Evolutionary conservation across 495 filamentous ascomycete genomes (phyloP).

Genomic region (Lasiosphaeris hirsuta): DNA sequence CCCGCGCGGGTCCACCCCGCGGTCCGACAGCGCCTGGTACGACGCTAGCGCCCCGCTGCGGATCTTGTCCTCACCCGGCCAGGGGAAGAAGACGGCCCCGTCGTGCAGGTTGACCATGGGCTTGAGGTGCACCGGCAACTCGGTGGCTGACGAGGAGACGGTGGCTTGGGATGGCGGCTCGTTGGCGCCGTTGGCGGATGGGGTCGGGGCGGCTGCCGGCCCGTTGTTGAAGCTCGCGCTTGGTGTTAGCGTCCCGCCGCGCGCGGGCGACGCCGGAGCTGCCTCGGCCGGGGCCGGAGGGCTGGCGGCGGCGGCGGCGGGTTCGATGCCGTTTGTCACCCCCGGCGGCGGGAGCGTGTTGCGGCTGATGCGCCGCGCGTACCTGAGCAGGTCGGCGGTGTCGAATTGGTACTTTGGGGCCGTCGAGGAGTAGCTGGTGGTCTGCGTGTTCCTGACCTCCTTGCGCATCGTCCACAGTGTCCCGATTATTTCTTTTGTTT

Average conservation of each 20-base stretch:
- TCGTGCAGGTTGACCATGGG: conserved; percentile 51
- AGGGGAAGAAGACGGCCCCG: conserved; percentile 57
- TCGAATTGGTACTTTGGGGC: conserved; percentile 46
- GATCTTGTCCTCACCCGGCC: conserved; percentile 64
- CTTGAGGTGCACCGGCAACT: conserved; percentile 38
- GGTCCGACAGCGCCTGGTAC: conserved; percentile 54
- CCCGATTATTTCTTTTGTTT: conserved; percentile 58
- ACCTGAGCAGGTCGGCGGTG: conserved; percentile 64
- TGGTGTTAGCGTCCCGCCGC: conserved; percentile 15
- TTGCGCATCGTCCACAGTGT: conserved; percentile 63
- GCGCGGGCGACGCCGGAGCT: conserved; percentile 1
- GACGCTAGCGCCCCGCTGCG: conserved; percentile 58
- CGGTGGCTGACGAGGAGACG: conserved; percentile 15
- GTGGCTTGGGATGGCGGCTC: conserved; percentile 1
- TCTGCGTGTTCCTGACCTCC: conserved; percentile 58
- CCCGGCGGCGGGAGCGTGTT: conserved; percentile 67
- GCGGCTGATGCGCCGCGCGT: conserved; percentile 68
- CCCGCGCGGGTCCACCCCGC: conserved; percentile 52
- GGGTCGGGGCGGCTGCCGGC: conserved; percentile 7
- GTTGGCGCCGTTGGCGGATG: conserved; percentile 6
- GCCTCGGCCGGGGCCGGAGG: too few relatives aligned
- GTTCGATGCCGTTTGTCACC: conserved; percentile 39
- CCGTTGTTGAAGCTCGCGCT: conserved; percentile 21
- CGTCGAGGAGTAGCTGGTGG: conserved; percentile 46
- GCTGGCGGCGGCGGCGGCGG: conserved; percentile 12